Conservation (phyloP, 148 eudicot genomes). For the Camellia granthamiana region DNA sequence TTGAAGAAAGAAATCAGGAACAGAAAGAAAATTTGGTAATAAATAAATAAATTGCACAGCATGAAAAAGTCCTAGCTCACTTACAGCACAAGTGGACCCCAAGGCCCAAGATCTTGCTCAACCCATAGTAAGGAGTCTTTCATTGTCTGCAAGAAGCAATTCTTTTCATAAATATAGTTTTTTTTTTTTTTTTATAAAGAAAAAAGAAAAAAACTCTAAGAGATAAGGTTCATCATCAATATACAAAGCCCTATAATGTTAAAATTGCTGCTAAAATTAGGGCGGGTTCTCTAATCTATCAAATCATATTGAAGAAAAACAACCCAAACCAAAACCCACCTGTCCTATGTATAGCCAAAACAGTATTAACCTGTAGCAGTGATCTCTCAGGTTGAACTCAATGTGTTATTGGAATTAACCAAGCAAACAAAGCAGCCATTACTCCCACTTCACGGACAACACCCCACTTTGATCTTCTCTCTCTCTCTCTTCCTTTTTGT, state of each 20-base stretch:
- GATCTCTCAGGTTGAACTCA: no score
- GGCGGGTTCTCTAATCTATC: background rate
- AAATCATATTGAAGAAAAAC: background rate
- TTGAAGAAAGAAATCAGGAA: background rate
- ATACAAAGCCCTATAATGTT: background rate
- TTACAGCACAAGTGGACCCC: slow-evolving; percentile 96
- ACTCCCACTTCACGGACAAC: no score
- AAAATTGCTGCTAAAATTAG: background rate
- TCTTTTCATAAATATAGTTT: background rate
- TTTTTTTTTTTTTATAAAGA: no score
- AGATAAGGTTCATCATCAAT: background rate
- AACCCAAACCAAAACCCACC: background rate
- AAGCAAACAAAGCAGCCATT: no score
- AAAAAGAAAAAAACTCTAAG: no score
- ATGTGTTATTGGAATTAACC: no score
- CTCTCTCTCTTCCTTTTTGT: no score
- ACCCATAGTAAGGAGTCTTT: slow-evolving; percentile 78
- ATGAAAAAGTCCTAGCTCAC: slow-evolving; percentile 28
- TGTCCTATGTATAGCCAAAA: background rate
- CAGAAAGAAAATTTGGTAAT: background rate
- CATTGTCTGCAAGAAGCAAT: slow-evolving; percentile 48
- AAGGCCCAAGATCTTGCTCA: slow-evolving; percentile 80
- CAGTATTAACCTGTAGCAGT: background rate
- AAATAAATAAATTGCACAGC: no score
- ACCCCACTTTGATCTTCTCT: no score